Evolutionary conservation across 1,139 yeast species (phyloP).

Genomic region (Blastobotrys serpentis): DNA sequence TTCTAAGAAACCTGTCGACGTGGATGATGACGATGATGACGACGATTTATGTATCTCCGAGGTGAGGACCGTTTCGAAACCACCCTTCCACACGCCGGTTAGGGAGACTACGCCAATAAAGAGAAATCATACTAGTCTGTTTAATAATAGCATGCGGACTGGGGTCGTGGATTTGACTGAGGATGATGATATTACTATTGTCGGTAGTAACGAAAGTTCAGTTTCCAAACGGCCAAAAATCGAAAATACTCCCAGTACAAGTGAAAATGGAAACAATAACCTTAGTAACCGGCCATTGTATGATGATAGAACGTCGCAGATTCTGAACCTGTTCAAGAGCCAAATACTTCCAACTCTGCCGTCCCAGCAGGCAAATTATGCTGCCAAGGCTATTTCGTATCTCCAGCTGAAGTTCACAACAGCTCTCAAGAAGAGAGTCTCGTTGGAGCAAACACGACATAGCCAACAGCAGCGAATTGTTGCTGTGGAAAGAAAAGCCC

Average conservation of each 20-base stretch:
- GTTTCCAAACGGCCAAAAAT: neutral
- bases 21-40: neutral
- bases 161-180: constrained; percentile 1
- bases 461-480: neutral
- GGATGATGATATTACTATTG: constrained; percentile 4
- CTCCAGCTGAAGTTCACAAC: neutral
- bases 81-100: neutral
- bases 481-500: neutral
- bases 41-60: constrained; percentile 6
- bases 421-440: neutral
- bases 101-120: neutral
- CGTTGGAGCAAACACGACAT: neutral
- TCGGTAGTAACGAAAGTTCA: neutral
- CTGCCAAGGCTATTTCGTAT: neutral
- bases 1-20: neutral
- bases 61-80: neutral
- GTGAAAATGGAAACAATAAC: neutral
- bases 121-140: neutral
- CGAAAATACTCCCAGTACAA: neutral
- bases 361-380: neutral
- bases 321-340: neutral
- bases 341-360: constrained; percentile 3
- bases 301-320: neutral
- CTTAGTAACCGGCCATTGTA: neutral
- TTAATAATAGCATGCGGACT: neutral